A percentile compares a stretch with the other conserved stretches of the same genome.
Evolutionary conservation across 176 grass and related monocot genomes (phyloP).

Genomic region (sorghum (Sorghum bicolor)): Sorghum_bicolor_NCBIv3 NC_012879.2:1634001-1634500

Average conservation of each 20-base stretch:
- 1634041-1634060: slow-evolving; percentile 59
- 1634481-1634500: too few species aligned
- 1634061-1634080: slow-evolving; percentile 74
- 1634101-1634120: neutral
- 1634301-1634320: neutral
- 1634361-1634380: too few species aligned
- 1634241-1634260: neutral
- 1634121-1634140: neutral
- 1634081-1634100: slow-evolving; percentile 90
- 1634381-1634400: too few species aligned
- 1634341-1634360: neutral
- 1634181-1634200: slow-evolving; percentile 74
- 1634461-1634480: too few species aligned
- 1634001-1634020: slow-evolving; percentile 62
- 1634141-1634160: slow-evolving; percentile 13
- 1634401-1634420: too few species aligned
- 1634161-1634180: slow-evolving; percentile 21
- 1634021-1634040: slow-evolving; percentile 53
- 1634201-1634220: neutral
- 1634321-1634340: too few species aligned
- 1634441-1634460: too few species aligned
- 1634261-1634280: neutral
- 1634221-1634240: neutral
- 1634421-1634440: too few species aligned
- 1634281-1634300: neutral